phyloP scores from a whole-genome alignment of 164 flowering plant genomes.

The Sextonia rubra region DNA sequence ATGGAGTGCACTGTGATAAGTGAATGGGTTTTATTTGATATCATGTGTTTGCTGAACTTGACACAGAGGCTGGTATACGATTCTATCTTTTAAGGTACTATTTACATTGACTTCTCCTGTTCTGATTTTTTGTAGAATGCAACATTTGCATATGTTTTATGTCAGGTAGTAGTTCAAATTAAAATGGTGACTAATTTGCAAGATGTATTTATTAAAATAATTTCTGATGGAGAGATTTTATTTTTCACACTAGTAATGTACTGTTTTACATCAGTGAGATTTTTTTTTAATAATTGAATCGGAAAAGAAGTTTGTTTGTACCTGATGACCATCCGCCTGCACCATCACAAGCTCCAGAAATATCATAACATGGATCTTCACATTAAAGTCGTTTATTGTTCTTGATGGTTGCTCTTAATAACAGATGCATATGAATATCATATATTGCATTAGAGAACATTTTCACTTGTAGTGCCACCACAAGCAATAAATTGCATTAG shows the following conservation, averaged over 20 bases:
- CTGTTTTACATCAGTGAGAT: background rate
- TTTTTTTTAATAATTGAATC: background rate
- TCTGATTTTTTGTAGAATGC: background rate
- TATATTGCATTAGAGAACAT: no score
- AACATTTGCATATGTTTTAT: background rate
- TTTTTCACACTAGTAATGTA: background rate
- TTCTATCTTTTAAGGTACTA: background rate
- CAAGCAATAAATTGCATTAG: no score
- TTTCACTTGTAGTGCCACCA: no score
- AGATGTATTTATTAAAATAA: background rate
- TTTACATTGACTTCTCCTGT: background rate
- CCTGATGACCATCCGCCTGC: background rate
- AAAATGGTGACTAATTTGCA: background rate
- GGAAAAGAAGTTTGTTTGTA: background rate
- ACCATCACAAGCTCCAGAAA: background rate
- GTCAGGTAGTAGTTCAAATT: background rate
- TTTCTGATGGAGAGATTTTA: background rate
- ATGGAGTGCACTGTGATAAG: slow-evolving; percentile 8
- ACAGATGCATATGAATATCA: no score
- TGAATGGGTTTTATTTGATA: background rate
- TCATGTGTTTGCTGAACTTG: background rate
- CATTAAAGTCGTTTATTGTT: no score
- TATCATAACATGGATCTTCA: background rate
- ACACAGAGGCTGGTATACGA: background rate
- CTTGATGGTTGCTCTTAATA: no score